These are phyloP conservation scores for Inga leiocalycina DNA, from an alignment of 306 rosid species.

Conservation along the genomic window DNA sequence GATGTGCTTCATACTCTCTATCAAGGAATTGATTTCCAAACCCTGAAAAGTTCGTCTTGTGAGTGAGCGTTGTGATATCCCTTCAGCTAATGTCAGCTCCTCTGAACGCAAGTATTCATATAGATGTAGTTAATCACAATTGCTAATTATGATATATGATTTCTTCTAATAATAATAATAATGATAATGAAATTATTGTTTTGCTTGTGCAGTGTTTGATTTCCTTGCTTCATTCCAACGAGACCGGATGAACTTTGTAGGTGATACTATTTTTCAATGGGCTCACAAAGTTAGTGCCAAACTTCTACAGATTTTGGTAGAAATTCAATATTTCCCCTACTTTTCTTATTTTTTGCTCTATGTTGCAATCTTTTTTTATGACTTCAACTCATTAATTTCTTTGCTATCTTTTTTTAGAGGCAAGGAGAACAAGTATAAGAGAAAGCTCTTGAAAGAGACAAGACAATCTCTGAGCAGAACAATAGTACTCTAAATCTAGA, in stretches of 20 bases:
- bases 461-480: not conserved
- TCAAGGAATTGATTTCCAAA: constrained; percentile 6
- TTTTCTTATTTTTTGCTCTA: no score
- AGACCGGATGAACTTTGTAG: not conserved
- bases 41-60: not conserved
- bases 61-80: not conserved
- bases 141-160: not conserved
- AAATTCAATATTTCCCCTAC: no score
- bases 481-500: not conserved
- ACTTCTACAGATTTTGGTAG: no score
- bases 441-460: not conserved
- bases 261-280: not conserved
- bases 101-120: not conserved
- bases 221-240: rapidly evolving
- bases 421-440: not conserved
- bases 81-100: not conserved
- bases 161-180: not conserved
- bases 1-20: not conserved
- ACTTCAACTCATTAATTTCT: no score
- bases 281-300: not conserved
- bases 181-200: not conserved
- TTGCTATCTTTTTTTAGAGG: no score
- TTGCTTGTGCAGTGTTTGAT: not conserved
- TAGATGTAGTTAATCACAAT: not conserved
- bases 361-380: no score